phyloP scores from a whole-genome alignment of 768 basidiomycete species.

The Trametes elegans region DNA sequence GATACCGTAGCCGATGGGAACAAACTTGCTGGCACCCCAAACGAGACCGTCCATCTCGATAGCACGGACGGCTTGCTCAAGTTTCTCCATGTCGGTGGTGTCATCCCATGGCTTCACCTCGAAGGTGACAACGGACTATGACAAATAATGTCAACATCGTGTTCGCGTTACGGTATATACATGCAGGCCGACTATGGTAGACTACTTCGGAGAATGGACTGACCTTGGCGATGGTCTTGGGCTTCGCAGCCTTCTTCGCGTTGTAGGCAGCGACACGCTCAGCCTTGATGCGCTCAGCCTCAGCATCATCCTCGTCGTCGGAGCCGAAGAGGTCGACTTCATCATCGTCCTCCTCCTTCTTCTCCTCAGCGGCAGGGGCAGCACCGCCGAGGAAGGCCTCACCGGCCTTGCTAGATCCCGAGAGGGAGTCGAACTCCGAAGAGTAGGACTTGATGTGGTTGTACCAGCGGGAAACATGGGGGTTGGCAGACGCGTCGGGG shows the following conservation, averaged over 20 bases:
- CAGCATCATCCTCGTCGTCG: slow-evolving; percentile 46
- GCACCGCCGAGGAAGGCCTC: slow-evolving; percentile 63
- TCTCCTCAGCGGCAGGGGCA: slow-evolving; percentile 42
- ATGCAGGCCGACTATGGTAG: not conserved
- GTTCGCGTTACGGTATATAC: slow-evolving; percentile 9
- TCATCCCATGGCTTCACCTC: slow-evolving; percentile 99
- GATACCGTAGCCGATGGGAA: slow-evolving; percentile 91
- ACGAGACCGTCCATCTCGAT: slow-evolving; percentile 88
- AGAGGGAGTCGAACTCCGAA: slow-evolving; percentile 71
- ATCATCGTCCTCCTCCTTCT: slow-evolving; percentile 39
- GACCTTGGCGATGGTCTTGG: slow-evolving; percentile 87
- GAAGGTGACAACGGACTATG: slow-evolving; percentile 92
- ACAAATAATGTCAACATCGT: slow-evolving; percentile 5
- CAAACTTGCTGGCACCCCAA: slow-evolving; percentile 94
- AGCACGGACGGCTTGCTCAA: slow-evolving; percentile 82
- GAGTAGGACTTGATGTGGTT: slow-evolving; percentile 88
- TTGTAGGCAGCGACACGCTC: slow-evolving; percentile 94
- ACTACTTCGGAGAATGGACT: slow-evolving; percentile 13
- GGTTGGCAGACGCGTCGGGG: slow-evolving; percentile 62
- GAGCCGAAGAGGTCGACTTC: slow-evolving; percentile 81
- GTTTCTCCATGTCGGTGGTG: slow-evolving; percentile 91
- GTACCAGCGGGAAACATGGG: slow-evolving; percentile 89
- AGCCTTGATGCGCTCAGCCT: slow-evolving; percentile 63
- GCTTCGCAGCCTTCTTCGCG: slow-evolving; percentile 89
- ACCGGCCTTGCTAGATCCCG: slow-evolving; percentile 83